phyloP scores from a whole-genome alignment of 192 early-diverging fungal genomes.

The Backusella sp. region DNA sequence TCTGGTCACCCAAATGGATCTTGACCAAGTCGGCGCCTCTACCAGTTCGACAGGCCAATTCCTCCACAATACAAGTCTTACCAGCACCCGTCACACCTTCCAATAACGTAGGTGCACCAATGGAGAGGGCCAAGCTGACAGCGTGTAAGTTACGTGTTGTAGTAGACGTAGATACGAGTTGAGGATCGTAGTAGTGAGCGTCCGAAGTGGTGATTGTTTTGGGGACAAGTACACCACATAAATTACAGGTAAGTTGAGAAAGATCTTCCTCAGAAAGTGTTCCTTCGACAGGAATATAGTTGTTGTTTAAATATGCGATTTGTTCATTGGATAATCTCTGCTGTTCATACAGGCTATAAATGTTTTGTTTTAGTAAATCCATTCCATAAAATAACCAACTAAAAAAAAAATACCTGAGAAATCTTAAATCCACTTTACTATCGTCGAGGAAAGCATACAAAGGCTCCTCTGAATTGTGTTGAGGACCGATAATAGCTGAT shows the following conservation, averaged over 20 bases:
- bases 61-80: slow-evolving; percentile 90
- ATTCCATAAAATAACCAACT: neutral
- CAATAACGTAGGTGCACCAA: slow-evolving; percentile 83
- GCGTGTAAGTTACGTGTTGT: slow-evolving; percentile 74
- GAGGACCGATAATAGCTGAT: slow-evolving; percentile 1
- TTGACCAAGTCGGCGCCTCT: slow-evolving; percentile 77
- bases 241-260: slow-evolving; percentile 50
- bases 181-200: slow-evolving; percentile 16
- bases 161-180: slow-evolving; percentile 76
- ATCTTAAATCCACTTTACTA: slow-evolving; percentile 30
- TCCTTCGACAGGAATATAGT: slow-evolving; percentile 25
- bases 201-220: slow-evolving; percentile 16
- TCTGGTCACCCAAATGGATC: slow-evolving; percentile 95
- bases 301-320: slow-evolving; percentile 41
- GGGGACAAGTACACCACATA: slow-evolving; percentile 70
- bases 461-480: slow-evolving; percentile 14
- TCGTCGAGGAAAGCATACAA: slow-evolving; percentile 20
- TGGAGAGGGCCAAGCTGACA: slow-evolving; percentile 83
- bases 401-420: slow-evolving; percentile 35
- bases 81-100: slow-evolving; percentile 84
- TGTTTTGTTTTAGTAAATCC: neutral
- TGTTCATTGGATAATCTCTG: slow-evolving; percentile 45
- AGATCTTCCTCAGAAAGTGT: slow-evolving; percentile 37
- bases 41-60: slow-evolving; percentile 76
- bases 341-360: slow-evolving; percentile 46